These are phyloP conservation scores for Zychaea mexicana DNA, from an alignment of 371 early-diverging fungal species.

Conservation along the genomic window DNA sequence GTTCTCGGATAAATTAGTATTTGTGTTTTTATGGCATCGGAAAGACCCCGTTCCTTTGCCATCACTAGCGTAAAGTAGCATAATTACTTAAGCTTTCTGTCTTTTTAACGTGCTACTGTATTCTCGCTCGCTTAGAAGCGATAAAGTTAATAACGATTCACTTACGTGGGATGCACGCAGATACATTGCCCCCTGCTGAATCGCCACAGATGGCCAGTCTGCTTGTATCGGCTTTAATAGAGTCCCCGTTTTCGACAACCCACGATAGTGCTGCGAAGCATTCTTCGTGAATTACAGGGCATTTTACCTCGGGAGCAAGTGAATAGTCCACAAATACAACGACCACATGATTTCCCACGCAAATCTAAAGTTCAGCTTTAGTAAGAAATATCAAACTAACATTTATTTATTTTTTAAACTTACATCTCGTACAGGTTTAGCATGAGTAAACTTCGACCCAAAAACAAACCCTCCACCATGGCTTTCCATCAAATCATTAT, in stretches of 20 bases:
- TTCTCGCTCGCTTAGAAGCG: too few relatives aligned
- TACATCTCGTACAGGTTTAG: slow-evolving; percentile 19
- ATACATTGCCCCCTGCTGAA: slow-evolving; percentile 22
- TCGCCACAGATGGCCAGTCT: slow-evolving; percentile 24
- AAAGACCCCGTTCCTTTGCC: not conserved
- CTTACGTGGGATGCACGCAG: slow-evolving; percentile 8
- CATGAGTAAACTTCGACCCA: slow-evolving; percentile 19
- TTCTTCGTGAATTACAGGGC: slow-evolving; percentile 30
- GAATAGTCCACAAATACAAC: slow-evolving; percentile 27
- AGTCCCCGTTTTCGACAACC: slow-evolving; percentile 10
- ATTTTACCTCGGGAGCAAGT: slow-evolving; percentile 29
- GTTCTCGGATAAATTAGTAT: slow-evolving; percentile 15
- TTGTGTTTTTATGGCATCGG: slow-evolving; percentile 13
- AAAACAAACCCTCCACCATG: slow-evolving; percentile 27
- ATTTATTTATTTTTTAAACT: not conserved
- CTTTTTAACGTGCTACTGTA: too few relatives aligned
- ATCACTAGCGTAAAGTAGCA: not conserved
- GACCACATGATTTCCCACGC: slow-evolving; percentile 9
- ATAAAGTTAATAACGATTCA: not conserved
- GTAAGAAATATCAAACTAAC: too few relatives aligned
- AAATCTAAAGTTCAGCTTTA: too few relatives aligned
- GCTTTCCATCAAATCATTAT: not conserved
- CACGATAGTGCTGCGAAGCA: slow-evolving; percentile 22
- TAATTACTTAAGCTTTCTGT: too few relatives aligned
- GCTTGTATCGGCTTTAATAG: slow-evolving; percentile 13